Evolutionary conservation across 805 yeast genomes (phyloP).

Genomic region (Kregervanrija fluxuum): DNA sequence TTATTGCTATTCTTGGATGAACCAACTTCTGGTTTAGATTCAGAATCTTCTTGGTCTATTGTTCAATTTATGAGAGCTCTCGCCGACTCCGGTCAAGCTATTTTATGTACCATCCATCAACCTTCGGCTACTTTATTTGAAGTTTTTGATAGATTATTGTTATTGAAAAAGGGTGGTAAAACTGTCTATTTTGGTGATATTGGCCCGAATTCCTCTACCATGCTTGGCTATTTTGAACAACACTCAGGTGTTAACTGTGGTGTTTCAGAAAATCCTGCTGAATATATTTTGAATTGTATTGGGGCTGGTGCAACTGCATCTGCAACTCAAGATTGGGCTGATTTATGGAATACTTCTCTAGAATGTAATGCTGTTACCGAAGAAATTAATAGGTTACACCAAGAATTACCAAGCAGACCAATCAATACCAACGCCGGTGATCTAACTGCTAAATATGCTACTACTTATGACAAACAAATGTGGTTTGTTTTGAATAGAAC

Average conservation of each 20-base stretch:
- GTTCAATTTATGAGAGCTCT: conserved; percentile 42
- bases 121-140: conserved; percentile 41
- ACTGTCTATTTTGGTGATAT: conserved; percentile 49
- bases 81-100: conserved; percentile 46
- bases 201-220: conserved; percentile 37
- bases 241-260: conserved; percentile 63
- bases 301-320: conserved; percentile 79
- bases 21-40: conserved; percentile 53
- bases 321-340: conserved; percentile 53
- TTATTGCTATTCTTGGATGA: conserved; percentile 49
- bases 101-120: conserved; percentile 49
- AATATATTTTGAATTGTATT: conserved; percentile 64
- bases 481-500: conserved; percentile 33
- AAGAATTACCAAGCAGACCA: conserved; percentile 23
- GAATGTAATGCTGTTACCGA: conserved; percentile 26
- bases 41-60: conserved; percentile 53
- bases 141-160: conserved; percentile 35
- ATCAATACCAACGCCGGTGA: conserved; percentile 19
- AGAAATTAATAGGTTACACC: conserved; percentile 26
- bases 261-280: conserved; percentile 63
- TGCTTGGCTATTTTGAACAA: conserved; percentile 39
- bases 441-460: conserved; percentile 32
- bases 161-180: conserved; percentile 44
- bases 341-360: conserved; percentile 45
- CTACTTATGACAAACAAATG: conserved; percentile 36